These are phyloP conservation scores for Eucalyptus victrix DNA, from an alignment of 345 rosid species.

Conservation along the genomic window DNA sequence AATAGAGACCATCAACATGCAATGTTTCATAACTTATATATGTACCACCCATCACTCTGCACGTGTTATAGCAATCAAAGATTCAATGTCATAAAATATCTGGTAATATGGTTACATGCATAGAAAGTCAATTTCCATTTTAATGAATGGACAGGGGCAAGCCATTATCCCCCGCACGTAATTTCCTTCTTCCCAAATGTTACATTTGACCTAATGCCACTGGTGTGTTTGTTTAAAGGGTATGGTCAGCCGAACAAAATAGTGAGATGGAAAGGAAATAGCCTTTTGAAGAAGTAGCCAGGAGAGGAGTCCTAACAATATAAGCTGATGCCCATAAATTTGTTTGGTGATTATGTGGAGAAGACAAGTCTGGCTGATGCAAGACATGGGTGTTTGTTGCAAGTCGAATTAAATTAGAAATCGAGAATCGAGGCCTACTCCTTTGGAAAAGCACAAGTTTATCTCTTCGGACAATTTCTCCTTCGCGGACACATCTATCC, in stretches of 20 bases:
- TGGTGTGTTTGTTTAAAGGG: neutral
- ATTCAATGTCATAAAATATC: neutral
- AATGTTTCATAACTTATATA: neutral
- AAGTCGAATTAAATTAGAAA: neutral
- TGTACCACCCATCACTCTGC: fast-evolving
- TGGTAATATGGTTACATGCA: fast-evolving
- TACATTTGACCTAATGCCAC: neutral
- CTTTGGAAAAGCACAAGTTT: neutral
- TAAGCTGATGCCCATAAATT: neutral
- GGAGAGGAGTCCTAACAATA: neutral
- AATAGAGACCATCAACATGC: neutral
- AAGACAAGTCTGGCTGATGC: neutral
- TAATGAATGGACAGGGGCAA: neutral
- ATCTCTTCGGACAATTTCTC: neutral
- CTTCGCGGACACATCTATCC: neutral
- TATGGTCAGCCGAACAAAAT: neutral
- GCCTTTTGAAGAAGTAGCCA: neutral
- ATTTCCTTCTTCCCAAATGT: neutral
- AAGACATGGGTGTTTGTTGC: neutral
- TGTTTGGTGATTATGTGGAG: neutral
- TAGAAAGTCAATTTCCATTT: neutral
- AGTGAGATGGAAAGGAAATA: neutral
- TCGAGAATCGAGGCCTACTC: neutral
- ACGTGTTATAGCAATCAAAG: neutral
- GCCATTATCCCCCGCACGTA: fast-evolving